These are phyloP conservation scores for Olyra latifolia DNA, from an alignment of 176 grass and related monocot species.

Conservation along the genomic window DNA sequence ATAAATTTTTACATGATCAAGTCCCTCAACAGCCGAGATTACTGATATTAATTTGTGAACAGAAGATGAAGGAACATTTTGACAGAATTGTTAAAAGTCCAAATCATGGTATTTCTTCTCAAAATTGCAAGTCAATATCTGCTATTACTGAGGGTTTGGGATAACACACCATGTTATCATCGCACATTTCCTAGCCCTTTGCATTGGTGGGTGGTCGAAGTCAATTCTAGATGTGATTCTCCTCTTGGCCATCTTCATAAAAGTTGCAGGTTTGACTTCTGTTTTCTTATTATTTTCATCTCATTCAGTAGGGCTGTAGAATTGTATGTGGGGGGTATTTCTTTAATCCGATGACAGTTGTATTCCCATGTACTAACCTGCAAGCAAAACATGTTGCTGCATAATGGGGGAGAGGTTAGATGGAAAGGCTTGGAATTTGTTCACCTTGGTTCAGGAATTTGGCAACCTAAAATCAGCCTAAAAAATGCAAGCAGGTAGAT, in stretches of 20 bases:
- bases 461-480: conserved; percentile 30
- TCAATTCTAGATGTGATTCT: conserved; percentile 12
- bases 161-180: neutral
- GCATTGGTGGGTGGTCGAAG: neutral
- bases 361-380: conserved; percentile 26
- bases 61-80: neutral
- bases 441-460: conserved; percentile 12
- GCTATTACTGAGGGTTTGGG: neutral
- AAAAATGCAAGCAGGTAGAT: conserved; percentile 20
- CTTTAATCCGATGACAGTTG: neutral
- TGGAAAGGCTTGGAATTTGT: conserved; percentile 36
- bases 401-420: conserved; percentile 23
- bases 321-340: neutral
- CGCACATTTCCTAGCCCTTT: neutral
- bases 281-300: neutral
- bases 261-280: conserved; percentile 29
- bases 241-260: neutral
- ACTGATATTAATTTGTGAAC: neutral
- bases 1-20: neutral
- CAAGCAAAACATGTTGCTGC: conserved; percentile 37
- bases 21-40: neutral
- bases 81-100: neutral
- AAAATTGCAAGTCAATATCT: neutral
- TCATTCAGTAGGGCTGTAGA: neutral
- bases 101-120: neutral